A percentile compares a stretch with the other conserved stretches of the same genome.
Conservation (phyloP, 805 yeast species). For the Hanseniaspora singularis region DNA sequence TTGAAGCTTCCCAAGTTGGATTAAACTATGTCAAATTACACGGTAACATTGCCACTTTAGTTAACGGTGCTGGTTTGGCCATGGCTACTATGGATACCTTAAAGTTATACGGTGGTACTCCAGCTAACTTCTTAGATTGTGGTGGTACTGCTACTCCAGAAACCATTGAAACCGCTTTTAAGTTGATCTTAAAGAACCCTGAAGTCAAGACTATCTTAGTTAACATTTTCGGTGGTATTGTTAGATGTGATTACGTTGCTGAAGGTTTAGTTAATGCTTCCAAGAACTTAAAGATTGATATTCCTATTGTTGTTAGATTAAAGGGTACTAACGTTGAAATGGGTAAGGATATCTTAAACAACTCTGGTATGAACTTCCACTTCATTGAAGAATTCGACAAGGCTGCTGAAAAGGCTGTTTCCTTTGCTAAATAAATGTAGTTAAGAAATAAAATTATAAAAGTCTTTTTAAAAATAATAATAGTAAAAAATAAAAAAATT, state of each 20-base stretch:
- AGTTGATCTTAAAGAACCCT: slow-evolving; percentile 77
- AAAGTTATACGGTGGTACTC: slow-evolving; percentile 94
- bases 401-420: slow-evolving; percentile 92
- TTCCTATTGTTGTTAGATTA: slow-evolving; percentile 94
- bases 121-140: slow-evolving; percentile 98
- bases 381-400: slow-evolving; percentile 87
- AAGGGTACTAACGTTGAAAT: slow-evolving; percentile 93
- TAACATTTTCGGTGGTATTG: slow-evolving; percentile 98
- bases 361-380: slow-evolving; percentile 86
- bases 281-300: slow-evolving; percentile 74
- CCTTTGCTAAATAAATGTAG: slow-evolving; percentile 44
- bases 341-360: slow-evolving; percentile 74
- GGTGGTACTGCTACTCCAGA: slow-evolving; percentile 99
- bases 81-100: slow-evolving; percentile 99
- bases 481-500: neutral
- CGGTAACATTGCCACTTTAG: slow-evolving; percentile 97
- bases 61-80: slow-evolving; percentile 99
- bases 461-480: neutral
- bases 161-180: slow-evolving; percentile 94
- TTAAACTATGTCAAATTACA: slow-evolving; percentile 94
- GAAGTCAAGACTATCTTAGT: slow-evolving; percentile 91
- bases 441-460: too few relatives aligned
- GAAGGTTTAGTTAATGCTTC: slow-evolving; percentile 93
- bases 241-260: slow-evolving; percentile 98
- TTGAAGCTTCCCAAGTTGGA: slow-evolving; percentile 77